phyloP scores from a whole-genome alignment of 371 early-diverging fungal genomes.

The Entomophthora muscae region DNA sequence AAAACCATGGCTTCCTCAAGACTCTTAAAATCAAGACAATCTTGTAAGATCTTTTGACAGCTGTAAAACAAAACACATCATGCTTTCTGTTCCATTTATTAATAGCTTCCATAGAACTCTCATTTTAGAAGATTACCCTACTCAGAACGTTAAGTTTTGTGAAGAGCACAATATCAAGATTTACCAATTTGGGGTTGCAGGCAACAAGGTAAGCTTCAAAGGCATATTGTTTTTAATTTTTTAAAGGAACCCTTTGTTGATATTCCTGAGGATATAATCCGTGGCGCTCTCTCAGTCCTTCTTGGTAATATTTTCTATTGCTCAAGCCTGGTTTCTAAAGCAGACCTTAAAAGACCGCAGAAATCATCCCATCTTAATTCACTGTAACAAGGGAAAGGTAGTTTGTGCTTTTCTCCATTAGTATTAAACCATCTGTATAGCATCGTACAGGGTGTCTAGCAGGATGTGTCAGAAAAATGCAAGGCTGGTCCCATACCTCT shows the following conservation, averaged over 20 bases:
- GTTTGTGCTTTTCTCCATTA: neutral
- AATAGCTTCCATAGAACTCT: slow-evolving; percentile 36
- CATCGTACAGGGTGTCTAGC: slow-evolving; percentile 93
- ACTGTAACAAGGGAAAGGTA: slow-evolving; percentile 95
- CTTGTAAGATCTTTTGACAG: slow-evolving; percentile 37
- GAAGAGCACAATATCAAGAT: slow-evolving; percentile 65
- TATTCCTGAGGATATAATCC: slow-evolving; percentile 83
- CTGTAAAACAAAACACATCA: too few relatives aligned
- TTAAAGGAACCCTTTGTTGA: slow-evolving; percentile 90
- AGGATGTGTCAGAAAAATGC: slow-evolving; percentile 83
- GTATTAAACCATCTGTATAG: slow-evolving; percentile 14
- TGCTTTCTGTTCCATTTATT: too few relatives aligned
- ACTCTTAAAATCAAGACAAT: slow-evolving; percentile 76
- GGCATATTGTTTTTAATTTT: neutral
- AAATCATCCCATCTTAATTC: slow-evolving; percentile 86
- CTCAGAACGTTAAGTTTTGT: slow-evolving; percentile 74
- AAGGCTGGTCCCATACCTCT: slow-evolving; percentile 84
- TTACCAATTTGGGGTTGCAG: slow-evolving; percentile 89
- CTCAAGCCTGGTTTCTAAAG: too few relatives aligned
- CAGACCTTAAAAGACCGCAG: slow-evolving; percentile 57
- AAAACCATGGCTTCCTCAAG: slow-evolving; percentile 77
- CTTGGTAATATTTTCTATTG: slow-evolving; percentile 42
- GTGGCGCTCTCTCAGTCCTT: slow-evolving; percentile 67
- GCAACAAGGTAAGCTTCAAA: slow-evolving; percentile 58
- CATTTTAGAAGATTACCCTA: slow-evolving; percentile 89